Evolutionary conservation across 306 rosid species (phyloP).

Genomic region (Pueraria montana): DNA sequence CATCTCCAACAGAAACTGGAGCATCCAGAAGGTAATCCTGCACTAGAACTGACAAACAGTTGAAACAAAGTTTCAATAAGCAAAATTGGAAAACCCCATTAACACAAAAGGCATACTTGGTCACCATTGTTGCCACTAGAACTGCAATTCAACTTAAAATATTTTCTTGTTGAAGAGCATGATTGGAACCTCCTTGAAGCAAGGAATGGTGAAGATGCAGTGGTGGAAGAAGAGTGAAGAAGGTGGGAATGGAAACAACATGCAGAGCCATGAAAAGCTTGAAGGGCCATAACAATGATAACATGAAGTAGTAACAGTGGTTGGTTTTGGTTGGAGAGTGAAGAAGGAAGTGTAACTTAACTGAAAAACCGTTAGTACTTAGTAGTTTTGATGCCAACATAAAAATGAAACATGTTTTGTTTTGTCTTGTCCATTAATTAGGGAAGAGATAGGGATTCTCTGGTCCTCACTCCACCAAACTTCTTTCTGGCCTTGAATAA

Average conservation of each 20-base stretch:
- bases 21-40: conserved; percentile 89
- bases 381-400: not conserved
- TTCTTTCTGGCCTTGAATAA: not conserved
- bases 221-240: conserved; percentile 40
- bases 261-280: conserved; percentile 50
- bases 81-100: conserved; percentile 12
- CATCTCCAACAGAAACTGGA: conserved; percentile 82
- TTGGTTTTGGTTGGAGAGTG: conserved; percentile 10
- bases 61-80: not conserved
- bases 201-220: conserved; percentile 42
- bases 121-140: conserved; percentile 54
- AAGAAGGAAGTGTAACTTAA: conserved; percentile 5
- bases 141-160: conserved; percentile 56
- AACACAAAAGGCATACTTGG: conserved; percentile 51
- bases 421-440: conserved; percentile 28
- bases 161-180: conserved; percentile 46
- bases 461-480: conserved; percentile 39
- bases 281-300: conserved; percentile 47
- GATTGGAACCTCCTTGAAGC: conserved; percentile 36
- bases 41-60: conserved; percentile 14
- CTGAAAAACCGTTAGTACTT: conserved; percentile 41
- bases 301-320: not conserved
- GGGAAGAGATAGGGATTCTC: conserved; percentile 52
- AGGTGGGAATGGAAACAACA: conserved; percentile 48
- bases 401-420: conserved; percentile 24